Conservation (phyloP, 164 flowering plant genomes). For the Umbilicus rupestris region DNA sequence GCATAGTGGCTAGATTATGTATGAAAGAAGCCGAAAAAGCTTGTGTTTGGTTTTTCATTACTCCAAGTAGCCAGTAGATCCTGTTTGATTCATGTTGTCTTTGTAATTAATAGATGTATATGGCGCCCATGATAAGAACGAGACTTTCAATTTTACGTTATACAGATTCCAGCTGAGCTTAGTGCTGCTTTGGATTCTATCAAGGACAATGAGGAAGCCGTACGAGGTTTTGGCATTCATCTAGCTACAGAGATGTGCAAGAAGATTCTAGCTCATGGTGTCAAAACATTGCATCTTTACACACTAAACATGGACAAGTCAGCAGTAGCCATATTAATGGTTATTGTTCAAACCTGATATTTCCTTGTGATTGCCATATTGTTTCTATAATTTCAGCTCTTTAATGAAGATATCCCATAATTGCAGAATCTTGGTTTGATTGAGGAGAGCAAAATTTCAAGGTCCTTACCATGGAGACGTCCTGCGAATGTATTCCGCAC, state of each 20-base stretch:
- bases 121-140: too few species aligned
- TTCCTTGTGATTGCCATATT: conserved; percentile 3
- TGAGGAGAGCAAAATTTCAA: conserved; percentile 73
- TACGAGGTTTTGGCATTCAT: conserved; percentile 79
- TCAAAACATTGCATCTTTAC: conserved; percentile 83
- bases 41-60: too few species aligned
- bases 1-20: too few species aligned
- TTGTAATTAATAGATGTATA: background rate
- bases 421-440: conserved; percentile 89
- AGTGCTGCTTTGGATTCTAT: conserved; percentile 84
- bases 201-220: conserved; percentile 97
- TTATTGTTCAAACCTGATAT: conserved; percentile 17
- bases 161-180: conserved; percentile 71
- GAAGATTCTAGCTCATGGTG: conserved; percentile 85
- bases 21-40: too few species aligned
- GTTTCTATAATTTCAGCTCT: background rate
- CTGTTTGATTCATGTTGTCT: too few species aligned
- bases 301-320: conserved; percentile 93
- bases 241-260: conserved; percentile 98
- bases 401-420: conserved; percentile 5
- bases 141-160: too few species aligned
- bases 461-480: conserved; percentile 86
- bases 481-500: conserved; percentile 76
- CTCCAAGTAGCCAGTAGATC: too few species aligned
- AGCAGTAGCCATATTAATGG: conserved; percentile 82